These are phyloP conservation scores for Schrenkiella parvula DNA, from an alignment of 345 rosid genomes.

Conservation along the genomic window DNA sequence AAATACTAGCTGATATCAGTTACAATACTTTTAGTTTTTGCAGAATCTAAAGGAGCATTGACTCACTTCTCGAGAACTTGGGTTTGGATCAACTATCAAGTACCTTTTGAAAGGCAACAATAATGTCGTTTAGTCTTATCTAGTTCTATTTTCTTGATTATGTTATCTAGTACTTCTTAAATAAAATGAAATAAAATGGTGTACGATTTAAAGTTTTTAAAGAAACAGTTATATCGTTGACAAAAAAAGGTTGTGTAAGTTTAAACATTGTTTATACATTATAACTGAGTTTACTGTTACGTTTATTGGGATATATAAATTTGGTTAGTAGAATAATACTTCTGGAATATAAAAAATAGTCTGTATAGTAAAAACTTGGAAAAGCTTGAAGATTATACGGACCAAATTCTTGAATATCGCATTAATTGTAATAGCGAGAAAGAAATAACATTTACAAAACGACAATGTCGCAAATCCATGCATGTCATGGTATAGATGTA, in stretches of 20 bases:
- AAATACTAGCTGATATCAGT: background rate
- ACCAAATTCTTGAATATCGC: background rate
- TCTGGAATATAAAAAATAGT: no score
- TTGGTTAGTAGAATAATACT: background rate
- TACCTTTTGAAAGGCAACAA: slow-evolving; percentile 11
- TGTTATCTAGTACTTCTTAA: background rate
- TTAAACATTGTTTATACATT: background rate
- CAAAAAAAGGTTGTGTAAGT: background rate
- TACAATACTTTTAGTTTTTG: background rate
- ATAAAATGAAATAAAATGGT: background rate
- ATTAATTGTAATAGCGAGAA: background rate
- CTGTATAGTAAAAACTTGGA: background rate
- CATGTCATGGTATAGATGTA: slow-evolving; percentile 4
- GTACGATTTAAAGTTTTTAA: background rate
- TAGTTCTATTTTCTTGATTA: background rate
- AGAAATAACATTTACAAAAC: slow-evolving; percentile 27
- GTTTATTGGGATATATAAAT: background rate
- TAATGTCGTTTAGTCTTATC: background rate
- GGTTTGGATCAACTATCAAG: slow-evolving; percentile 33
- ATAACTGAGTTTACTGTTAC: background rate
- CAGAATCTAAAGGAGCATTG: slow-evolving; percentile 22
- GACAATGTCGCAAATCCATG: slow-evolving; percentile 22
- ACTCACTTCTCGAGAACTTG: slow-evolving; percentile 25
- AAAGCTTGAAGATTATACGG: background rate
- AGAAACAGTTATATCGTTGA: background rate